These are phyloP conservation scores for Kluyveromyces starmeri DNA, from an alignment of 805 yeast genomes.

Conservation along the genomic window DNA sequence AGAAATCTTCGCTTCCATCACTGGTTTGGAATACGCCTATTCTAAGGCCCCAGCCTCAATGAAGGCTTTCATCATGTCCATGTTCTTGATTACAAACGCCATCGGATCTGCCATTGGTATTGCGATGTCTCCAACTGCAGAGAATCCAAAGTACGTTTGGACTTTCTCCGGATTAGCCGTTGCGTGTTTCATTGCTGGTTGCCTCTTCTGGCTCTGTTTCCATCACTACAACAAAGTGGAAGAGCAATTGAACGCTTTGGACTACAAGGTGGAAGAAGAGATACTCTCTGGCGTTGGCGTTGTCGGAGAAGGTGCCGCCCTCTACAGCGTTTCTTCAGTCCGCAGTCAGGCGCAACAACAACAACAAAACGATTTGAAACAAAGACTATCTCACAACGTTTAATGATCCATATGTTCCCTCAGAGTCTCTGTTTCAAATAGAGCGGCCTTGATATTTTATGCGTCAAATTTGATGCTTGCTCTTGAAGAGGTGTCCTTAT, in stretches of 20 bases:
- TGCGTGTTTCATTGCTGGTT: conserved; percentile 51
- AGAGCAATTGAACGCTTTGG: conserved; percentile 49
- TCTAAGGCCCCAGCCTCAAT: conserved; percentile 64
- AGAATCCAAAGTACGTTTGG: conserved; percentile 65
- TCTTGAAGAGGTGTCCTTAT: no score
- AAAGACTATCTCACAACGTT: neutral
- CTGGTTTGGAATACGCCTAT: conserved; percentile 79
- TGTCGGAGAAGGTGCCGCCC: conserved; percentile 2
- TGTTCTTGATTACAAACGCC: conserved; percentile 64
- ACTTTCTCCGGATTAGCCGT: conserved; percentile 55
- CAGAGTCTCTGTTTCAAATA: no score
- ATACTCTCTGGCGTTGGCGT: neutral
- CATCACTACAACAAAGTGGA: conserved; percentile 45
- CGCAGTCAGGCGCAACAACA: neutral
- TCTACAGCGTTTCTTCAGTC: conserved; percentile 3
- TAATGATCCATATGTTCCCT: no score
- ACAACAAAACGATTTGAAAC: neutral
- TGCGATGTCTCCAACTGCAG: conserved; percentile 58
- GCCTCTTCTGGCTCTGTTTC: conserved; percentile 54
- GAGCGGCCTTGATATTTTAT: no score
- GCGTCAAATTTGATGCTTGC: no score
- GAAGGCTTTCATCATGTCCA: conserved; percentile 38
- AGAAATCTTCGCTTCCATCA: conserved; percentile 71
- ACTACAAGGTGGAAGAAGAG: conserved; percentile 21
- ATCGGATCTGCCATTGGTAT: conserved; percentile 69